phyloP scores from a whole-genome alignment of 768 basidiomycete species.

The Mycena venus region DNA sequence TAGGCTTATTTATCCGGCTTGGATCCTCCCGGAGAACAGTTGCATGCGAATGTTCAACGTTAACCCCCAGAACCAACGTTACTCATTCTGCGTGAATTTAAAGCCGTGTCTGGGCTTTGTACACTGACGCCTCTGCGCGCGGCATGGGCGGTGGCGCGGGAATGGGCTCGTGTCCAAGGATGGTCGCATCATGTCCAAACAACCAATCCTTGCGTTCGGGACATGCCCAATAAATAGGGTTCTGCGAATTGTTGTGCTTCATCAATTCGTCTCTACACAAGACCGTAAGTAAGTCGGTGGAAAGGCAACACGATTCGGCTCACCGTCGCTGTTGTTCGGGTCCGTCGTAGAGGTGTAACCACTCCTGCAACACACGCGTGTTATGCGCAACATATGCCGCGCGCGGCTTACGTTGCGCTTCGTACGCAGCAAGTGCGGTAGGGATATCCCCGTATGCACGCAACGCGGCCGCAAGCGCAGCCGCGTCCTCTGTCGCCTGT shows the following conservation, averaged over 20 bases:
- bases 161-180: background rate
- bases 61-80: too few relatives aligned
- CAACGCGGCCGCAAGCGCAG: slow-evolving; percentile 58
- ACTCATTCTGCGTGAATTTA: background rate
- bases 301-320: background rate
- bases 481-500: slow-evolving; percentile 53
- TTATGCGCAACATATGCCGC: slow-evolving; percentile 59
- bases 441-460: slow-evolving; percentile 55
- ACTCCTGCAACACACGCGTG: slow-evolving; percentile 61
- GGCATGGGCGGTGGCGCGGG: background rate
- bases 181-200: slow-evolving; percentile 58
- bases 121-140: background rate
- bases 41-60: too few relatives aligned
- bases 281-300: background rate
- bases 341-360: slow-evolving; percentile 66
- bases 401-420: slow-evolving; percentile 61
- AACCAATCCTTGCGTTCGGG: slow-evolving; percentile 54
- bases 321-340: slow-evolving; percentile 57
- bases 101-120: background rate
- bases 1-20: too few relatives aligned
- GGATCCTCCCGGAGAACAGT: too few relatives aligned
- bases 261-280: slow-evolving; percentile 57
- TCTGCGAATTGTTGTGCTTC: slow-evolving; percentile 49
- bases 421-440: slow-evolving; percentile 58
- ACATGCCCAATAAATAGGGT: slow-evolving; percentile 68